These are phyloP conservation scores for Xerophyta viscosa DNA, from an alignment of 106 monocot species.

Conservation along the genomic window DNA sequence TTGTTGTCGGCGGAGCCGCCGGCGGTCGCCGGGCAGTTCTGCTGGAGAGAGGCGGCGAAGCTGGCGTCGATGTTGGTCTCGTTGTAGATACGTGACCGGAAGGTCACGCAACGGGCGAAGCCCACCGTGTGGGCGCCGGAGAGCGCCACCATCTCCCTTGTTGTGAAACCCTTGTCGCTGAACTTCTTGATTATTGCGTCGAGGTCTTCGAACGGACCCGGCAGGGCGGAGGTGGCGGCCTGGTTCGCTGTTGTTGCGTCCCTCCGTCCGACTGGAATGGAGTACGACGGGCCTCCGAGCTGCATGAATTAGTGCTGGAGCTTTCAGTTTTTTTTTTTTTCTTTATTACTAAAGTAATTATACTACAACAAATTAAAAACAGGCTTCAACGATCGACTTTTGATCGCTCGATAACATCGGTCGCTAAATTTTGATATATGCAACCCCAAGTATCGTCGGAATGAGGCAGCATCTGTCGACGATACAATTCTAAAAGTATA, in stretches of 20 bases:
- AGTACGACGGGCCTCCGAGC: constrained; percentile 24
- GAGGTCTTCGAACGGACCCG: constrained; percentile 5
- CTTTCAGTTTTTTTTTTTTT: no score
- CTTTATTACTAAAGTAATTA: no score
- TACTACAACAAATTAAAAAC: no score
- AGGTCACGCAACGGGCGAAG: constrained; percentile 11
- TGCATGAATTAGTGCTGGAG: not conserved
- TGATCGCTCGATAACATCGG: no score
- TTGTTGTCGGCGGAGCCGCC: constrained; percentile 8
- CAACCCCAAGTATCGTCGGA: no score
- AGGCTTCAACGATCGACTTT: no score
- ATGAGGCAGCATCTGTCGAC: no score
- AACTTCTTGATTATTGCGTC: constrained; percentile 10
- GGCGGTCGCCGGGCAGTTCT: constrained; percentile 5
- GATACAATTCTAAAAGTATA: no score
- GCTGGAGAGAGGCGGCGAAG: constrained; percentile 2
- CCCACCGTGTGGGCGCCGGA: constrained; percentile 32
- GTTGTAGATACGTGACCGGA: constrained; percentile 27
- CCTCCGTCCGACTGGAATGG: constrained; percentile 17
- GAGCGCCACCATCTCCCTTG: constrained; percentile 12
- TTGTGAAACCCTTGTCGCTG: constrained; percentile 13
- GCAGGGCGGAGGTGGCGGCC: constrained; percentile 2
- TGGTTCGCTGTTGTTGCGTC: constrained; percentile 21
- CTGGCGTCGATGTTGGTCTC: constrained; percentile 17
- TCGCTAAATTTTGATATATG: no score